Base-by-base conservation (phyloP, 257 asterid species). In the Fraxinus pennsylvanica region DNA sequence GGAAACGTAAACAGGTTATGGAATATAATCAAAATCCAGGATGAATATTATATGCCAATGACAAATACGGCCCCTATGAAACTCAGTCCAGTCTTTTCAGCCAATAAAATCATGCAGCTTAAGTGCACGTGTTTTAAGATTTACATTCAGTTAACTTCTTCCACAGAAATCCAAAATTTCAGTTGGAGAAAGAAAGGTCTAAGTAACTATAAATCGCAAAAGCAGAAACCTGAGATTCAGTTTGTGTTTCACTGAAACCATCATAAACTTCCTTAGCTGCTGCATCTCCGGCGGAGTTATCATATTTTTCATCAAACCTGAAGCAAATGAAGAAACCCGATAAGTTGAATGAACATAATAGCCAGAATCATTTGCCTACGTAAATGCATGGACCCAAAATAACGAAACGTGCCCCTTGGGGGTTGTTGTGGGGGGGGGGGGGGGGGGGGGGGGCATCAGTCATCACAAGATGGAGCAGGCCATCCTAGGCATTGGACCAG, bases 171-270 rank as follows among this genome's bases (percentile, higher is more conserved):
- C 27, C 66, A 47, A 43, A 59, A 39, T 57, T 79, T 70, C 73
- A 77, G 75, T 19, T 27, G 67, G 70, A 76, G 29, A 76, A 66
- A 82, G 78, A 45, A 74, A 45, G 73, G 19, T 30, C 73, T 63
- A 39, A 61, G 30, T 63, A 66, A 82, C 21, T 68, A 74, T 15
- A 59, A 29, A 74, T 57, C 67, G 65, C 38, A 81, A 47, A 72
- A 75, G 81, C 71, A 71, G 15, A 63, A 84, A 94, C 99, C 99
- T 95, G 99, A 83, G 98, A 91, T 81, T 91, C 98, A 6, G 97
- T 91, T 78, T 91, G 99, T 4, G 99, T 91, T 79, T 95, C 99
- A 79, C 94, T 95, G 81, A 95, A 93, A 68, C 90, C 87, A 72
- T 95, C 96, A 33, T 88, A 88, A 57, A 80, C 68, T 35, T 80